A percentile compares a stretch with the other conserved stretches of the same genome.
Evolutionary conservation across 768 basidiomycete genomes (phyloP).

Genomic region (Trametes meyenii): DNA sequence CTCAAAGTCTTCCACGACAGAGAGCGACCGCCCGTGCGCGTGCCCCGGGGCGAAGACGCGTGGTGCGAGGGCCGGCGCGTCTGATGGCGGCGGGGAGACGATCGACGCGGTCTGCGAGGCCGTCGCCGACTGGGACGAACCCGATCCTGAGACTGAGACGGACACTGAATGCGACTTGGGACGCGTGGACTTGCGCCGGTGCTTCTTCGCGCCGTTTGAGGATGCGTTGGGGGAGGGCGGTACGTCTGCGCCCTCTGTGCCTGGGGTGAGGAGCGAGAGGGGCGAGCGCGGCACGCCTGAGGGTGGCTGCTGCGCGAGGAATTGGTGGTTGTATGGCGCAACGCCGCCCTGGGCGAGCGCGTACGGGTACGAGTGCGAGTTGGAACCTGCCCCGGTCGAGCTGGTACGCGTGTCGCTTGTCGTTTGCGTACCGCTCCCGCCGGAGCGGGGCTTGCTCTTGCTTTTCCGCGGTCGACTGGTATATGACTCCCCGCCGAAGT

Average conservation of each 20-base stretch:
- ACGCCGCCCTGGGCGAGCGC: not conserved
- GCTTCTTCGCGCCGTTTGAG: slow-evolving; percentile 6
- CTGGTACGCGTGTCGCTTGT: slow-evolving; percentile 27
- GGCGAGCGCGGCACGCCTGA: slow-evolving; percentile 11
- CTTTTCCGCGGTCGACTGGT: slow-evolving; percentile 36
- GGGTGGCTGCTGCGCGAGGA: slow-evolving; percentile 29
- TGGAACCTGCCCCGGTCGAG: slow-evolving; percentile 49
- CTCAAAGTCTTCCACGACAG: slow-evolving; percentile 36
- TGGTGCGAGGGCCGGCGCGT: slow-evolving; percentile 36
- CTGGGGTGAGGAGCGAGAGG: slow-evolving; percentile 4
- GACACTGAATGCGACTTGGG: slow-evolving; percentile 44
- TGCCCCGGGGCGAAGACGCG: slow-evolving; percentile 25
- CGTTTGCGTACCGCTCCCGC: not conserved
- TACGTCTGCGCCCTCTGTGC: not conserved
- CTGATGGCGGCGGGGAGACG: slow-evolving; percentile 29
- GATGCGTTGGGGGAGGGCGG: not conserved
- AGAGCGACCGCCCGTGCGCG: not conserved
- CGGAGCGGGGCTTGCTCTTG: slow-evolving; percentile 52
- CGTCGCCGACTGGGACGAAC: slow-evolving; percentile 45
- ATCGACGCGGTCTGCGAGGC: slow-evolving; percentile 41
- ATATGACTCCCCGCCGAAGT: slow-evolving; percentile 63
- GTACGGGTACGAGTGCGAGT: slow-evolving; percentile 22
- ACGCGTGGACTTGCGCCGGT: slow-evolving; percentile 27
- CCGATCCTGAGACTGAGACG: slow-evolving; percentile 45
- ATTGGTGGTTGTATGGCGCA: slow-evolving; percentile 33